phyloP scores from a whole-genome alignment of 2,329 filamentous ascomycete species.

The Trichoderma atrobrunneum region DNA sequence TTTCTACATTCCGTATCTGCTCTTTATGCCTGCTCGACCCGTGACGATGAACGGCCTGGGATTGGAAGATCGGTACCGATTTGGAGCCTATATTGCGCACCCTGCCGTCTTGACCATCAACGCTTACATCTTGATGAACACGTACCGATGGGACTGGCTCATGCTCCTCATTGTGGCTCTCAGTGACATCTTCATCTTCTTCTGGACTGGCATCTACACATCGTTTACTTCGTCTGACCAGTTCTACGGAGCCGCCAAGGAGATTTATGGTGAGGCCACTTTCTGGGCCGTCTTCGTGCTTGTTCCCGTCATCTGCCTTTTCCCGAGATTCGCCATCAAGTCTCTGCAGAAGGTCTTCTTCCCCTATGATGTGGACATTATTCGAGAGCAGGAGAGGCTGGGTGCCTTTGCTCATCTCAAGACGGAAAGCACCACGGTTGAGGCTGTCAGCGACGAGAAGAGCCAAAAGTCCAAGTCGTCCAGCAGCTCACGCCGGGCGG shows the following conservation, averaged over 20 bases:
- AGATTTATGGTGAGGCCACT: conserved; percentile 75
- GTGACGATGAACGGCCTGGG: conserved; percentile 70
- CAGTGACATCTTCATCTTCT: conserved; percentile 84
- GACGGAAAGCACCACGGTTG: conserved; percentile 33
- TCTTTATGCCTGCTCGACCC: conserved; percentile 68
- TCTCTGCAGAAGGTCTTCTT: conserved; percentile 89
- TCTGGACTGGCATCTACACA: conserved; percentile 90
- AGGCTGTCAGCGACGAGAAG: conserved; percentile 38
- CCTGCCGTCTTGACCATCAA: conserved; percentile 88
- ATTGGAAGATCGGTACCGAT: conserved; percentile 74
- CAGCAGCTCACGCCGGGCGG: conserved; percentile 54
- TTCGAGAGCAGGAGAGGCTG: conserved; percentile 83
- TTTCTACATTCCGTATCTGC: conserved; percentile 87
- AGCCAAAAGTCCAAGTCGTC: conserved; percentile 53
- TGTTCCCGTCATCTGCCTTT: conserved; percentile 75
- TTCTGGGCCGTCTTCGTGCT: conserved; percentile 87
- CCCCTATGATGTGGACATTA: conserved; percentile 90
- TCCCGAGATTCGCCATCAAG: conserved; percentile 86
- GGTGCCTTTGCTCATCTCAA: conserved; percentile 75
- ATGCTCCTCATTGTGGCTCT: conserved; percentile 78
- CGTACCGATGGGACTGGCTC: conserved; percentile 97
- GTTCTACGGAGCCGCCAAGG: conserved; percentile 73
- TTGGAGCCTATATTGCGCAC: conserved; percentile 84
- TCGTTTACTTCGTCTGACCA: conserved; percentile 45
- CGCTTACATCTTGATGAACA: conserved; percentile 91